Base-by-base conservation (phyloP, 2,329 filamentous ascomycete genomes). In the Fusarium sterilihyphosum region DNA sequence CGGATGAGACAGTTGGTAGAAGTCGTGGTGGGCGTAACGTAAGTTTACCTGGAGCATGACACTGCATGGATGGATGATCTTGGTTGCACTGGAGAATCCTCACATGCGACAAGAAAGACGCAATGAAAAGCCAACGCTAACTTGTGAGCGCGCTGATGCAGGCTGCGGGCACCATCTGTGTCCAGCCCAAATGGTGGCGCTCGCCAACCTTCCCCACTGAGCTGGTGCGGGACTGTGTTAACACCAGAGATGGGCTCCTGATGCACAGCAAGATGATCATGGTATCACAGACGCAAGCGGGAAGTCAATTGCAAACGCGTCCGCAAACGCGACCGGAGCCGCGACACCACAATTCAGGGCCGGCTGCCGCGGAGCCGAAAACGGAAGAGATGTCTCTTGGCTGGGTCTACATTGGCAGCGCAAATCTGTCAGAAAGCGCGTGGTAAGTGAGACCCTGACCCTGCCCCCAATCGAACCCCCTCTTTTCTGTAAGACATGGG, bases 341-440 rank as follows among this genome's bases (percentile, higher is more conserved):
- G 62, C 56, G 68, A 58, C 53, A 56, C 43, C 70, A 67, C 59
- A 62, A 65, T 17, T 46, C 54, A 57, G 57, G 58, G 47, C 59
- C 69, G 56, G 61, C 62, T 56, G 31, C 54, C 61, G 71, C 77
- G 61, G 65, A 67, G 46, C 70, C 68, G 67, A 74, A 77, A 67
- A 60, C 74, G 65, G 73, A 67, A 73, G 47, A 70, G 35, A 68
- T 43, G 41, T 76, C 78, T 59, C 64, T 71, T 66, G 91, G 91
- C 9, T 98, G 94, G 92, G 92, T 89, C 5, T 98, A 98, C 79
- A 84, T 98, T 43, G 96, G 96, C 22, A 97, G 94, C 77, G 94
- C 94, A 13, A 99, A 99, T 83, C 84, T 98, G 35, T 97, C 95
- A 0, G 95, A 98, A 82, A 95, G 93, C 80, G 96, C 96, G 37